Evolutionary conservation across 2,329 filamentous ascomycete species (phyloP), one percentile per base, ranked within the genome.

Genomic region (Myriangium duriaei): DNA sequence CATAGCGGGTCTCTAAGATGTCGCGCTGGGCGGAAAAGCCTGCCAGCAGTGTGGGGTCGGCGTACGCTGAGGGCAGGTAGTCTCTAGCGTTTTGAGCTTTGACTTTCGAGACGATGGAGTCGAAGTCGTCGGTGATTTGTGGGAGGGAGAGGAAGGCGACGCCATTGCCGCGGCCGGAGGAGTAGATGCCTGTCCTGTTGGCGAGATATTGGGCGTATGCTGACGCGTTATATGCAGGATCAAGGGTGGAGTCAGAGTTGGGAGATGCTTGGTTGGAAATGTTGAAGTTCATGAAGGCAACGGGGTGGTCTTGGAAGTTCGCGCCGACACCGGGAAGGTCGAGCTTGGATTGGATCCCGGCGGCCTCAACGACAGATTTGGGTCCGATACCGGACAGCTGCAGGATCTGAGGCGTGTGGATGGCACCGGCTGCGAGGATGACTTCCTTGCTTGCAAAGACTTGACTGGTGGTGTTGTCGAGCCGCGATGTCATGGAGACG

Each of bases 351-450:
- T 59, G 47, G n/a, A 72, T 60, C 0, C 61, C 60, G 2, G 60
- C 61, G 2, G 52, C 49, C 11, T 57, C 45, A 4, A 72, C 55
- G 12, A 69, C 47, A 0, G 58, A 49, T 3, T 58, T 55, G 32
- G 63, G 58, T 3, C 76, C 76, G 28, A 80, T 64, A 0, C 76
- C 75, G 0, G 72, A 77, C 2, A 77, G 57, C 45, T 79, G 74
- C n/a, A 71, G 64, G 11, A 74, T 58, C 53, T 69, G 72, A 4
- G 67, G 76, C 7, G 69, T 74, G 49, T 68, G 66, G 29, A 71
- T 58, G 17, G 63, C 68, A 0, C 76, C 76, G 1, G 72, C 73
- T 4, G 68, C 68, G 2, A 81, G 52, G 26, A 81, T 65, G 9
- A 78, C 63, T 46, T 79, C 75, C 36, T 53, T 51, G 15, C 47